Percentiles rank a stretch among this genome's conserved stretches.
Conservation (phyloP, 257 asterid species). For the Solanum bulbocastanum region DNA sequence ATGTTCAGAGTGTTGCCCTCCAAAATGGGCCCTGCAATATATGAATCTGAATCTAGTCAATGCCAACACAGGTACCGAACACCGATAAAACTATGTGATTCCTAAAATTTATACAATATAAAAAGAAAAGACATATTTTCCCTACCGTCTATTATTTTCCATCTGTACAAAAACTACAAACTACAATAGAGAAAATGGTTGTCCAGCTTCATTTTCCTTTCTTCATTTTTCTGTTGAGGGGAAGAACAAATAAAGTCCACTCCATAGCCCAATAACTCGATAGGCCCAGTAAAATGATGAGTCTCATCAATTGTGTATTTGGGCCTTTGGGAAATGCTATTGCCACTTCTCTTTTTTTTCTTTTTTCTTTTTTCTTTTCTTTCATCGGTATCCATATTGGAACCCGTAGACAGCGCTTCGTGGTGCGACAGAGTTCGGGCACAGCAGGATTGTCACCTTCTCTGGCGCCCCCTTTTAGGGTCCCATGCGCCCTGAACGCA, state of each 20-base stretch:
- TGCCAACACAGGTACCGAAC: accelerated
- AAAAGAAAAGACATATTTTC: background rate
- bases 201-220: background rate
- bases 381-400: too few relatives aligned
- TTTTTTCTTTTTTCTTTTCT: too few relatives aligned
- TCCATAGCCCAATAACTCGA: background rate
- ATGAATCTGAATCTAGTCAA: background rate
- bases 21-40: background rate
- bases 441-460: too few relatives aligned
- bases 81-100: background rate
- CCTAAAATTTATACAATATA: too few relatives aligned
- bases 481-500: too few relatives aligned
- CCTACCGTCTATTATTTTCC: background rate
- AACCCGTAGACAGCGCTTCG: too few relatives aligned
- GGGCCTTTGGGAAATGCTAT: background rate
- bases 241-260: background rate
- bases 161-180: background rate
- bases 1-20: background rate
- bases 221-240: background rate
- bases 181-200: background rate
- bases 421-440: too few relatives aligned
- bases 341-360: background rate
- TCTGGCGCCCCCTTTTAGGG: too few relatives aligned
- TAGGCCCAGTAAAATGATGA: background rate
- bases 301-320: background rate